Evolutionary conservation across 306 rosid species (phyloP).

Genomic region (Vicia sativa): DNA sequence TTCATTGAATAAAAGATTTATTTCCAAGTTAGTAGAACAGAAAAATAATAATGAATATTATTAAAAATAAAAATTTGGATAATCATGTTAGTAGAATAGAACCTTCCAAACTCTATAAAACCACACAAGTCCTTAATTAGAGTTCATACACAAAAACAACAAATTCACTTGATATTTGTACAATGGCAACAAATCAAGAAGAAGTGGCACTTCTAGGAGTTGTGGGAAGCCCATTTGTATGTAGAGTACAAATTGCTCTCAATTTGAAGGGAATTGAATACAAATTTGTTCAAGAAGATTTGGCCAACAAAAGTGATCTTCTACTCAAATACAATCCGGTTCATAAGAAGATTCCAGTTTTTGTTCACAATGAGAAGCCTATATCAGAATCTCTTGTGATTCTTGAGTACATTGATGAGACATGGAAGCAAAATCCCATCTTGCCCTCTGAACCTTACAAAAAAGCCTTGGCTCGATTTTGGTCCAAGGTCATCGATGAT

Average conservation of each 20-base stretch:
- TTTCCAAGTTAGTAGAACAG: too few relatives aligned
- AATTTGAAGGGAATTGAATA: slow-evolving; percentile 1
- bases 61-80: too few relatives aligned
- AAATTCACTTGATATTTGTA: not conserved
- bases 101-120: slow-evolving; percentile 5
- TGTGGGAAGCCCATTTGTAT: not conserved
- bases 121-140: not conserved
- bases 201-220: not conserved
- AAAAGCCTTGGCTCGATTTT: not conserved
- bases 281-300: not conserved
- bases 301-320: not conserved
- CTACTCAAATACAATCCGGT: not conserved
- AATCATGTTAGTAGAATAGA: not conserved
- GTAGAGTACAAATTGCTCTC: not conserved
- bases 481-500: not conserved
- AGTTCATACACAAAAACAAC: not conserved
- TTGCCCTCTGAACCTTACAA: not conserved
- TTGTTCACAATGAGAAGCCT: not conserved
- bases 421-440: not conserved
- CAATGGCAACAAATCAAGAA: not conserved
- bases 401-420: slow-evolving; percentile 1
- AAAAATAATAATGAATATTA: too few relatives aligned
- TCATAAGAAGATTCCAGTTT: not conserved
- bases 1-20: too few relatives aligned
- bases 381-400: not conserved